Base-by-base conservation (phyloP, 306 rosid species). In the Gastrolobium villosum region DNA sequence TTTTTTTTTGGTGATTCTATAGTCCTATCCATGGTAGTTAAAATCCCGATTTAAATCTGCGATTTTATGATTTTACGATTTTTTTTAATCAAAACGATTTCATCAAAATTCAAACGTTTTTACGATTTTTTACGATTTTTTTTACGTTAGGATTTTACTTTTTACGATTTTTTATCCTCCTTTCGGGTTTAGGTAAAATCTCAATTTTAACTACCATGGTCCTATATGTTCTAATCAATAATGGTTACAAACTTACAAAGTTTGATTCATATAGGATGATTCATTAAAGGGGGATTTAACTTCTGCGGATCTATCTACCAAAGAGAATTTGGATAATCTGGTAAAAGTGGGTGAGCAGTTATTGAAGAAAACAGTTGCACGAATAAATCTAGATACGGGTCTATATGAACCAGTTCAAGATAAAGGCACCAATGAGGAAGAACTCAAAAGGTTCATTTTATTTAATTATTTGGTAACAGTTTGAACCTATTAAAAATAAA, bases 361-460 rank as follows among this genome's bases (percentile, higher is more conserved):
- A 75, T 75, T 89, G 54, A 61, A 68, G 66, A 85, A 85, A 40
- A 49, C 36, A 46, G 82, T 85, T 76, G 30, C 84, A 1, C 74
- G 86, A 39, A 14, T 72, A 52, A 70, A 87, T 81, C 26, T 79
- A 53, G 91, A 87, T 26, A 85, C 88, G 0, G 87, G 91, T 36
- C n/a, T 32, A 35, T 76, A 65, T 62, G 84, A 85, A 74, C 64
- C 88, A 13, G 10, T 79, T 82, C 56, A n/a, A 26, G 30, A 73
- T 35, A 87, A 74, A 48, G 87, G 91, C 35, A 83, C 82, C 63
- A 87, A 85, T n/a, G 81, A 79, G 71, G 75, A 81, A 78, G 88
- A 79, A 43, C 83, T 87, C 14, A 68, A 79, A 62, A 89, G 93
- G 92, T 88, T 32, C 32, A 4, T 55, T 66, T 45, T 13, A 7